Evolutionary conservation across 2,329 filamentous ascomycete species (phyloP).

Genomic region (Ophiobolus disseminans): DNA sequence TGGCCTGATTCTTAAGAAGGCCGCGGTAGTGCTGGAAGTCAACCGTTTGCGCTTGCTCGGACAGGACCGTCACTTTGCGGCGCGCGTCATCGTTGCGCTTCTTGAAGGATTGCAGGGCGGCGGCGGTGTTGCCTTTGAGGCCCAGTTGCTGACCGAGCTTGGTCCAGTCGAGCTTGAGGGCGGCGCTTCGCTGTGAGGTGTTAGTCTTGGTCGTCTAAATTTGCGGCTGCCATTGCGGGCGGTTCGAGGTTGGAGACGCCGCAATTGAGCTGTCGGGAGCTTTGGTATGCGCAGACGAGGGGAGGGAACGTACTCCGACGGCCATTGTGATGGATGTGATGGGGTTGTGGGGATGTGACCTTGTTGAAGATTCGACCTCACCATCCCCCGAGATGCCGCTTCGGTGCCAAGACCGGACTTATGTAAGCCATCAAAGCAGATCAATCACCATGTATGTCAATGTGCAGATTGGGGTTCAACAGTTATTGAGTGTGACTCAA

Average conservation of each 20-base stretch:
- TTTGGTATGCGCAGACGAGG: constrained; percentile 21
- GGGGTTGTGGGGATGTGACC: constrained; percentile 51
- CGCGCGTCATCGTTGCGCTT: constrained; percentile 99
- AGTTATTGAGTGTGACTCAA: too few relatives aligned
- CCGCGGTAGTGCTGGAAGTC: constrained; percentile 94
- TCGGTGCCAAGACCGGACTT: constrained; percentile 2
- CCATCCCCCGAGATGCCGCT: constrained; percentile 2
- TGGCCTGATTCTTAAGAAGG: constrained; percentile 92
- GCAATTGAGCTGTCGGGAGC: constrained; percentile 38
- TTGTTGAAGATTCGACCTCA: constrained; percentile 44
- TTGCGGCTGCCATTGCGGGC: constrained; percentile 36
- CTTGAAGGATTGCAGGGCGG: constrained; percentile 95
- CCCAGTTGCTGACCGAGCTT: constrained; percentile 93
- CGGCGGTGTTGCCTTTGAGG: constrained; percentile 91
- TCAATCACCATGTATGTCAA: neutral
- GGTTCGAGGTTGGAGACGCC: constrained; percentile 33
- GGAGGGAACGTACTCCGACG: constrained; percentile 50
- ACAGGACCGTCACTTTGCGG: constrained; percentile 86
- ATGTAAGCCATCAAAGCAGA: constrained; percentile 2
- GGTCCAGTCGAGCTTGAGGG: constrained; percentile 99
- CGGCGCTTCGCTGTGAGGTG: constrained; percentile 83
- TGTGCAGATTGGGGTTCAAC: too few relatives aligned
- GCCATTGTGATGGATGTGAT: constrained; percentile 53
- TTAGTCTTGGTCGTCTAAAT: constrained; percentile 40
- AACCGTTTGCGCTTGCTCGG: constrained; percentile 82